Percentiles rank a stretch among this genome's conserved stretches.
Conservation (phyloP, 164 flowering plant genomes). For the Saururus chinensis region DNA sequence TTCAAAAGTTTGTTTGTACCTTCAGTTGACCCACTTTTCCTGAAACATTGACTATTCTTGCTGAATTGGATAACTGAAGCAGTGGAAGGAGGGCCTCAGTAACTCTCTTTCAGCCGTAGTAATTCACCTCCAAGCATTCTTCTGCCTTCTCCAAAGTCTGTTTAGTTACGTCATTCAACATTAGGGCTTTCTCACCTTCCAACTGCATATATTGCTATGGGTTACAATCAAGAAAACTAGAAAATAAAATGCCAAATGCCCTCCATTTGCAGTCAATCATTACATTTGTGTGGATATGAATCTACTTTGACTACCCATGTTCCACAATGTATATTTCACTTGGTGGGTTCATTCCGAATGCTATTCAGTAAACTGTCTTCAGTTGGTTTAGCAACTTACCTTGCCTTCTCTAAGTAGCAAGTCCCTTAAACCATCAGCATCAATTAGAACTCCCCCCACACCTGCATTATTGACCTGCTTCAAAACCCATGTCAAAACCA, state of each 20-base stretch:
- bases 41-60: conserved; percentile 18
- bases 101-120: conserved; percentile 17
- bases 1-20: background rate
- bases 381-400: background rate
- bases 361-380: background rate
- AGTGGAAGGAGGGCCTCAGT: conserved; percentile 19
- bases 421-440: conserved; percentile 35
- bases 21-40: conserved; percentile 9
- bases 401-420: conserved; percentile 19
- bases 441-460: conserved; percentile 33
- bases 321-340: background rate
- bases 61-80: conserved; percentile 11
- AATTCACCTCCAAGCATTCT: conserved; percentile 18
- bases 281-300: too few relatives aligned
- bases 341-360: background rate
- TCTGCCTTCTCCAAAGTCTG: conserved; percentile 11
- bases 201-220: conserved; percentile 15
- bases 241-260: too few relatives aligned
- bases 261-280: too few relatives aligned
- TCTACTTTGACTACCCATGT: background rate
- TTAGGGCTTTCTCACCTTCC: conserved; percentile 37
- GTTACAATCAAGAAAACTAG: too few relatives aligned
- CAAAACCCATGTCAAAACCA: background rate
- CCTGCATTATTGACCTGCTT: conserved; percentile 68
- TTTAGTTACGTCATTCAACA: conserved; percentile 31